Base-by-base conservation (phyloP, 75 land plant genomes). In the Selaginella tamariscina region DNA sequence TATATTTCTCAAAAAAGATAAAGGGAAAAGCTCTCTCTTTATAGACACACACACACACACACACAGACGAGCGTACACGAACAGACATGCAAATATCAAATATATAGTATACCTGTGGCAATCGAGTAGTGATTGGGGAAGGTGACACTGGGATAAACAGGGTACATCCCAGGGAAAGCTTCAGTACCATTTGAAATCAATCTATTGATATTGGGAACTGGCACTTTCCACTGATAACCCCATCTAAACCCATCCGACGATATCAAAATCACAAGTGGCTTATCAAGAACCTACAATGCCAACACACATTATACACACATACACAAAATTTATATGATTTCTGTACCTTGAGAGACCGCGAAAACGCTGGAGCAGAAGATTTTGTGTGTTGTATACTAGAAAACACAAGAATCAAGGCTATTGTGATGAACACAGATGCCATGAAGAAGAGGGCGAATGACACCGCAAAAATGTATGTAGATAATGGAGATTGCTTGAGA, bases 111-210 rank as follows among this genome's bases (percentile, higher is more conserved):
- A 30, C 98, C 98, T n/a, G 98, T 93, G 32, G 66, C 98, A 20
- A 93, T 93, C 49, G 96, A 86, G 79, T 93, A 93, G 63, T 93
- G 98, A 30, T 93, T 93, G 24, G 98, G 98, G 64, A 93, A 93
- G 24, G 98, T 93, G 15, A 89, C 73, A 2, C 84, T 84, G 27
- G 98, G 98, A 73, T 86, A 93, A 27, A 93, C 98, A 0, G 98
- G 86, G 30, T 89, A 86, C 75, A 93, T 78, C 26, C 98, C 98
- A 21, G 71, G 27, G 29, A 77, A 82, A 2, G 98, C 95, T 31
- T 81, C 87, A 21, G 98, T 89, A 30, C 98, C 98, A 33, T 85
- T 79, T 11, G 66, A 28, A 13, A 84, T 82, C 55, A 93, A 63
- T 0, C 95, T 74, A 69, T 77, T 68, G 56, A 88, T 85, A 65